Evolutionary conservation across 2,329 filamentous ascomycete genomes (phyloP), one percentile per base, ranked within the genome.

Genomic region (Colletotrichum graminicola): DNA sequence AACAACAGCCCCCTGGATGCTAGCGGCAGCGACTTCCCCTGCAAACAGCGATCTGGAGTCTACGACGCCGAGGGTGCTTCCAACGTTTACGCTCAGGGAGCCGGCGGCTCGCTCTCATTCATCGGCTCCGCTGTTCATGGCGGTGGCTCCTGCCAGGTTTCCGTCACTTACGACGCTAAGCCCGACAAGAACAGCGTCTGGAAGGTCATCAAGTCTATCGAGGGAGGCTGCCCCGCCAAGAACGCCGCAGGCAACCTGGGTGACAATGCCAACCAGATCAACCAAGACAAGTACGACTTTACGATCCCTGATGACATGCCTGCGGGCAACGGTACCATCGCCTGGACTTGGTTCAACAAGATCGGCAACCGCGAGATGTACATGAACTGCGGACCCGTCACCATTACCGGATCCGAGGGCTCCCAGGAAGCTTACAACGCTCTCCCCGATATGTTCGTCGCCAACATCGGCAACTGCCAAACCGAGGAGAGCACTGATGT

Each of bases 311-410:
- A 86, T 0, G 88, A 91, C 29, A 87, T 98, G 57, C 89, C 91
- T 11, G 84, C 91, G 1, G 96, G 95, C 5, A 88, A 94, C 51
- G 95, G 93, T 34, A 93, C 91, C 0, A 85, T 98, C 6, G 94
- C 94, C 0, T 98, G 95, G 94, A 94, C 94, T 0, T 98, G 96
- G 96, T 90, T 97, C 82, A 98, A 98, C 85, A 92, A 92, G 71
- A 78, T 97, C 12, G 96, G 96, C 3, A 97, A 97, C 84, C 91
- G 95, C 1, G 96, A 98, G 79, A 94, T 97, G 87, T 98, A 98
- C 87, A 97, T 97, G 94, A 97, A 97, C 87, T 99, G 95, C 76
- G 94, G 92, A 0, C 90, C 93, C 0, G 81, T 97, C 59, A 87
- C 85, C 0, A 86, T 98, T 32, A 89, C 88, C 0, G 88, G 88